These are phyloP conservation scores for Ilex aquifolium DNA, from an alignment of 257 asterid genomes.

Conservation along the genomic window DNA sequence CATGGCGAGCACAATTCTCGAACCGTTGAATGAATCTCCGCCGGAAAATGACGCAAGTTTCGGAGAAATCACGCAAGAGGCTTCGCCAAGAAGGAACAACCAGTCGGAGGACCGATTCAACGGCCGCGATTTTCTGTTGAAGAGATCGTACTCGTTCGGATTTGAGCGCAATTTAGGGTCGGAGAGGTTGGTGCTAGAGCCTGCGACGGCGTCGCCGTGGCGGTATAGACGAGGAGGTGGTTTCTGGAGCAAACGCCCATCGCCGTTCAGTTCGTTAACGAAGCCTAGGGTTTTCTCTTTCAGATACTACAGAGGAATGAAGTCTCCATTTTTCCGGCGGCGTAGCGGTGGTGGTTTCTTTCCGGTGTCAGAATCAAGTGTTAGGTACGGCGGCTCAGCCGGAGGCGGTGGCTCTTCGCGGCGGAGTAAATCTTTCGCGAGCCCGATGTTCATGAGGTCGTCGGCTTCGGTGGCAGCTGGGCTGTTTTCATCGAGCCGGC, in stretches of 20 bases:
- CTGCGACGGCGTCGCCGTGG: conserved; percentile 89
- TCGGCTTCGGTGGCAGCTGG: conserved; percentile 34
- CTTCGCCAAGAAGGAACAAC: conserved; percentile 49
- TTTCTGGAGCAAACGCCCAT: conserved; percentile 81
- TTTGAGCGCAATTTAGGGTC: conserved; percentile 84
- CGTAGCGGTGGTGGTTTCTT: conserved; percentile 62
- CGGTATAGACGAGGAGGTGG: conserved; percentile 59
- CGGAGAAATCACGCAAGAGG: conserved; percentile 49
- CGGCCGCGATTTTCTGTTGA: conserved; percentile 68
- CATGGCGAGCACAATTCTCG: conserved; percentile 49
- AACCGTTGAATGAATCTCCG: conserved; percentile 44
- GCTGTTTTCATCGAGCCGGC: conserved; percentile 84
- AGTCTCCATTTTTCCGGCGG: conserved; percentile 84
- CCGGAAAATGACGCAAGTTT: conserved; percentile 39
- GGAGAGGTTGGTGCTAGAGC: conserved; percentile 63
- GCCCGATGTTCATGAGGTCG: conserved; percentile 78
- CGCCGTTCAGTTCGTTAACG: conserved; percentile 71
- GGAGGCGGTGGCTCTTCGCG: conserved; percentile 55
- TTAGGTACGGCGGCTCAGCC: conserved; percentile 16
- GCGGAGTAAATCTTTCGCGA: conserved; percentile 80
- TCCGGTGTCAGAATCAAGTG: conserved; percentile 74
- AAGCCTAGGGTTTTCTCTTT: conserved; percentile 77
- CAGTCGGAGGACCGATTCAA: conserved; percentile 60
- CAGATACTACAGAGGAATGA: conserved; percentile 84
- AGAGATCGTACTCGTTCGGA: conserved; percentile 90